A percentile compares a stretch with the other conserved stretches of the same genome.
These are phyloP conservation scores for Daedalea quercina DNA, from an alignment of 768 basidiomycete genomes.

Conservation along the genomic window DNA sequence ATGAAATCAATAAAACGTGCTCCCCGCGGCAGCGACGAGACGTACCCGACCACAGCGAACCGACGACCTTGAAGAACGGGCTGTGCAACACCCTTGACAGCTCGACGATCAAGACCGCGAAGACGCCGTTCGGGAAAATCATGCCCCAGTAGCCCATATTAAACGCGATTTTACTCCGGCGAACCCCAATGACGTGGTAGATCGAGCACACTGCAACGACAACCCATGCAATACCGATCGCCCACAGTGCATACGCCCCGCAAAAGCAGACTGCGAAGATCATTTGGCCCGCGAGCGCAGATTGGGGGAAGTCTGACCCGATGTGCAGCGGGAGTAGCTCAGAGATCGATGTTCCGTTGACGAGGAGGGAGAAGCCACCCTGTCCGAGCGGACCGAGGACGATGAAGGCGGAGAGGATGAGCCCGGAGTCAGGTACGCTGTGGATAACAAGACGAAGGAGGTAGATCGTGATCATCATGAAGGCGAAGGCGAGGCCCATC, in stretches of 20 bases:
- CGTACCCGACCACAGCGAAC: constrained; percentile 47
- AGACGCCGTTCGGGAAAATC: constrained; percentile 51
- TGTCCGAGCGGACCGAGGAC: constrained; percentile 50
- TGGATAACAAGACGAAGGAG: constrained; percentile 36
- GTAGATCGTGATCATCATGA: constrained; percentile 45
- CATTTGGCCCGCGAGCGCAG: constrained; percentile 31
- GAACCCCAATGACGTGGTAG: constrained; percentile 24
- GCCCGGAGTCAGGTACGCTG: constrained; percentile 32
- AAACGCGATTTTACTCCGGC: constrained; percentile 30
- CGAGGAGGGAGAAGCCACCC: constrained; percentile 38
- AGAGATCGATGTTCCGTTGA: constrained; percentile 33
- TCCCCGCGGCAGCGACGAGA: background rate
- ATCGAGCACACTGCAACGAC: constrained; percentile 37
- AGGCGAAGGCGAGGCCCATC: constrained; percentile 40
- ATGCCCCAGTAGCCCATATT: constrained; percentile 47
- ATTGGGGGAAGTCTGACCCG: constrained; percentile 25
- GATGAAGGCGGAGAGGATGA: constrained; percentile 40
- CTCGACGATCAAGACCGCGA: constrained; percentile 42
- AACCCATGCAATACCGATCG: constrained; percentile 50
- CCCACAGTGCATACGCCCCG: constrained; percentile 43
- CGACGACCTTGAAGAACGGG: constrained; percentile 44
- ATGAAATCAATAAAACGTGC: background rate
- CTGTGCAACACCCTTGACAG: constrained; percentile 43
- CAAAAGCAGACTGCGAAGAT: constrained; percentile 39
- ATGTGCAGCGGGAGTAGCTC: constrained; percentile 27